Evolutionary conservation across 352 stramenopile genomes (phyloP), one percentile per base, ranked within the genome.

Genomic region (Phytopythium oedochilum): DNA sequence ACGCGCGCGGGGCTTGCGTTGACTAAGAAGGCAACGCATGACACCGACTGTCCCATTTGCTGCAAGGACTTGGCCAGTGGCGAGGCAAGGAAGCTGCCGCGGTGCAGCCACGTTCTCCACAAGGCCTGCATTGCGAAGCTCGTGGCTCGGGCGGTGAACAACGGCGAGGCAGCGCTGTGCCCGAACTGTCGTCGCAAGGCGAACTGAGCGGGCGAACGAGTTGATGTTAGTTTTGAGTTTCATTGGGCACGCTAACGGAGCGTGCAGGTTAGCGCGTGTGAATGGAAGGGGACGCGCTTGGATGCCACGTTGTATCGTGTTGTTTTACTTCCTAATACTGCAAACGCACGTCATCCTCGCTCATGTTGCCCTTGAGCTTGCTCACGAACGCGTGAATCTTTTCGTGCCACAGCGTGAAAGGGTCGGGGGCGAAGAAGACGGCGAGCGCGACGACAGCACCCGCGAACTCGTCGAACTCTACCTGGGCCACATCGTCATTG

Each of bases 391-490:
- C 36, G 46, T 87, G 58, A 22, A 87, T 73, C 55, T 89, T 87
- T 20, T 60, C n/a, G 35, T 87, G 63, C 75, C 63, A 82, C 12
- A 73, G 18, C 5, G 57, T 47, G 20, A 87, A 89, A 8, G 78
- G 78, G 60, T 69, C 71, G n/a, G 71, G 65, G 12, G 78, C 63
- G 6, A 69, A 43, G 23, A 77, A 55, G 23, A 66, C 63, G 7
- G 78, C 73, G 15, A 89, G 69, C 22, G 75, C 76, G 1, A 74
- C 68, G 12, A 83, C 51, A 5, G 73, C 73, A 3, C 67, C 58
- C 3, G 72, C 45, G 35, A 89, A 89, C 43, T 89, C 78, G 45
- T 83, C 72, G 36, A 87, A 85, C 46, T 89, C 78, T 29, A 89
- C 73, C 50, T 73, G 70, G 3, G 64, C 52, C 5, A 61, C 61